Evolutionary conservation across 2,329 filamentous ascomycete genomes (phyloP).

Genomic region (Pseudogymnoascus sp.): DNA sequence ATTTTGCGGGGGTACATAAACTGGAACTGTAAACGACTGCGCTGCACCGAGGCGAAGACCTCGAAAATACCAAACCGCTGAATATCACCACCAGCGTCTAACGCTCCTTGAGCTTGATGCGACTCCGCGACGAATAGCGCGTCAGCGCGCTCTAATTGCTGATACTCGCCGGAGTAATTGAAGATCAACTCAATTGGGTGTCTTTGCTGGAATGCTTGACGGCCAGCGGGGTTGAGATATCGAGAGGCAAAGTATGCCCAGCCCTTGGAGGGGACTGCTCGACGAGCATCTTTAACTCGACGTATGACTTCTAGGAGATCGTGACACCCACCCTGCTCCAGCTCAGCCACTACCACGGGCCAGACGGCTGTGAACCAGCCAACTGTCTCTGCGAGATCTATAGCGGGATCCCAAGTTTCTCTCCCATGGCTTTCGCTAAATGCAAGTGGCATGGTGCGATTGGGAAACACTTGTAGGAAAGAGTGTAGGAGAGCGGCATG

Average conservation of each 20-base stretch:
- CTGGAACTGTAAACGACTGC: constrained; percentile 14
- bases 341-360: constrained; percentile 25
- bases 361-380: constrained; percentile 40
- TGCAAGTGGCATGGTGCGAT: constrained; percentile 28
- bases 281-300: constrained; percentile 31
- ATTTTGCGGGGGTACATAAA: constrained; percentile 17
- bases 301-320: constrained; percentile 17
- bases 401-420: constrained; percentile 27
- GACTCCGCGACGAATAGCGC: constrained; percentile 23
- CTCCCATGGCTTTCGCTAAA: constrained; percentile 37
- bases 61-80: constrained; percentile 13
- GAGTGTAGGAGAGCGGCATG: constrained; percentile 29
- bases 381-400: constrained; percentile 33
- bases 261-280: constrained; percentile 30
- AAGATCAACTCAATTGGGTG: constrained; percentile 38
- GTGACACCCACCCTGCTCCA: constrained; percentile 11
- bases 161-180: constrained; percentile 40
- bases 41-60: constrained; percentile 15
- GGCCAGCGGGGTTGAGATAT: constrained; percentile 25
- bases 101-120: constrained; percentile 14
- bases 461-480: constrained; percentile 28
- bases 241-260: constrained; percentile 32
- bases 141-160: constrained; percentile 35
- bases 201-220: constrained; percentile 27
- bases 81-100: constrained; percentile 13